Base-by-base conservation (phyloP, 2,329 filamentous ascomycete species). In the Exophiala sideris region DNA sequence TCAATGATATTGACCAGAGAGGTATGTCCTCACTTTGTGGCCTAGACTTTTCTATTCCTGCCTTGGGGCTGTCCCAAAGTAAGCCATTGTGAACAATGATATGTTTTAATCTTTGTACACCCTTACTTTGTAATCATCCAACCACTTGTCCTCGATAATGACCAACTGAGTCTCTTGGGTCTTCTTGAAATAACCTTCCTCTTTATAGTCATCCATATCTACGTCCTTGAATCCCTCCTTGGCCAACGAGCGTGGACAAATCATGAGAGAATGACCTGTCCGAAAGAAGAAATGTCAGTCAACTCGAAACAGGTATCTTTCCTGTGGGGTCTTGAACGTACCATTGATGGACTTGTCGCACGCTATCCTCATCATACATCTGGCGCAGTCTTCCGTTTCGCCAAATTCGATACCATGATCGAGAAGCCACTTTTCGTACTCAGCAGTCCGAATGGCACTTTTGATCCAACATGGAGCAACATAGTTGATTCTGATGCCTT, bases 401-500 rank as follows among this genome's bases (percentile, higher is more conserved):
- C 50, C 59, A 52, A 62, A 62, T 29, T 61, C 58, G 10, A 64
- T 54, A 2, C 60, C 60, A 32, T 57, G 57, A 5, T 48, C 56
- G 5, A 52, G 49, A 9, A 60, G 48, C 18, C 50, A 32, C 11
- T 56, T 42, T 48, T 61, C 53, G 16, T 60, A 59, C 33, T 51
- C 45, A 14, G 48, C 45, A 6, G 56, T 58, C 4, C 50, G 46
- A 45, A 63, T 62, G 11, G 55, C 52, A 16, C 53, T 61, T 20
- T 61, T 59, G 49, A 62, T 57, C 35, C 57, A 60, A 33, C 59
- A 77, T 5, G 75, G 75, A 0, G 73, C 73, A 2, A 77, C 74
- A 41, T 77, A 73, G 50, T 75, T 76, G 45, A 79, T 73, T 1
- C 78, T 66, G 36, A 78, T 76, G 7, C 68, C 67, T 50, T 78